Evolutionary conservation across 257 asterid species (phyloP).

Genomic region (Ballota nigra): DNA sequence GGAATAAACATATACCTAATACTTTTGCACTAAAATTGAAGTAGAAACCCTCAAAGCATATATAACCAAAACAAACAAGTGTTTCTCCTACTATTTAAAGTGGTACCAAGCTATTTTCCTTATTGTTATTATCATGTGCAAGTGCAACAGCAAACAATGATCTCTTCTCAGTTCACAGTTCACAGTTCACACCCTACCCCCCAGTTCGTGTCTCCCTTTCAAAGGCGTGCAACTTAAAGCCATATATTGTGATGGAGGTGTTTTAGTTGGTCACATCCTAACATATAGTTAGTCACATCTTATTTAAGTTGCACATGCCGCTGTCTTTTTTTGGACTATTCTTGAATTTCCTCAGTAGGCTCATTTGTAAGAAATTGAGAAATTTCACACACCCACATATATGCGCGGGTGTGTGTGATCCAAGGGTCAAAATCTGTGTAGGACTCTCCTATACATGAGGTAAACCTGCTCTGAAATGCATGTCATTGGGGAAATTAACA

Average conservation of each 20-base stretch:
- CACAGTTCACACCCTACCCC: background rate
- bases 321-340: constrained; percentile 14
- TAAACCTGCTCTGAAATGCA: too few relatives aligned
- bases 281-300: constrained; percentile 43
- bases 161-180: constrained; percentile 1
- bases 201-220: background rate
- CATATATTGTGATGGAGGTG: constrained; percentile 46
- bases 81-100: background rate
- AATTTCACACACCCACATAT: too few relatives aligned
- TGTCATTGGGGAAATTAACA: too few relatives aligned
- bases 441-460: too few relatives aligned
- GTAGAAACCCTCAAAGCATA: background rate
- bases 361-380: too few relatives aligned
- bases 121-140: background rate
- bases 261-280: constrained; percentile 48
- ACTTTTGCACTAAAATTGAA: background rate
- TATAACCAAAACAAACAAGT: background rate
- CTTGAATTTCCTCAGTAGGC: background rate
- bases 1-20: background rate
- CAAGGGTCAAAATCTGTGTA: too few relatives aligned
- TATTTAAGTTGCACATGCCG: constrained; percentile 16
- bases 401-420: too few relatives aligned
- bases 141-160: constrained; percentile 5
- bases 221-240: constrained; percentile 26
- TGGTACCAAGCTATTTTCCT: background rate